phyloP scores from a whole-genome alignment of 1,284 basidiomycete genomes.

The Microbotryomycetes sp. region DNA sequence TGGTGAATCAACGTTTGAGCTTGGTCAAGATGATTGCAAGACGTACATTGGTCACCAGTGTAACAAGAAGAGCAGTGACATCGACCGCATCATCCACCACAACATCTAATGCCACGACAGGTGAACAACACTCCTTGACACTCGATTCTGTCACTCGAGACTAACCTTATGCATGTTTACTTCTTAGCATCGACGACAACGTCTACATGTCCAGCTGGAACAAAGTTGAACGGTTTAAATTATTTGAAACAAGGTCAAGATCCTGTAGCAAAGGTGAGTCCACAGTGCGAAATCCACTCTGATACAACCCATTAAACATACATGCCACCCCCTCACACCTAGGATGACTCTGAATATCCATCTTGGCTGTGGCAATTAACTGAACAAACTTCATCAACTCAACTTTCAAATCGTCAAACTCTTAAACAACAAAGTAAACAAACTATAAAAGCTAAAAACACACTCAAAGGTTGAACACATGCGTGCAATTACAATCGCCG shows the following conservation, averaged over 20 bases:
- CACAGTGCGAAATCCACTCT: no score
- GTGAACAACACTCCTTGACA: no score
- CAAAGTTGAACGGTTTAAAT: constrained; percentile 22
- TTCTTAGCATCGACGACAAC: no score
- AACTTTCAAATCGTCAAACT: background rate
- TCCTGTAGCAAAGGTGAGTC: constrained; percentile 15
- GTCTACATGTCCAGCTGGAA: constrained; percentile 28
- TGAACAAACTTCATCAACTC: background rate
- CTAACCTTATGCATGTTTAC: no score
- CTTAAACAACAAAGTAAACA: constrained; percentile 7
- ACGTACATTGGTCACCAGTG: no score
- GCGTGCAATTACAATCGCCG: no score
- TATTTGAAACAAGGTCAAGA: constrained; percentile 27
- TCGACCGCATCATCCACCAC: no score
- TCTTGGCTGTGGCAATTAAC: constrained; percentile 23
- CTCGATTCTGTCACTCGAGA: no score
- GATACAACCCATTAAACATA: background rate
- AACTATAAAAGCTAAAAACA: constrained; percentile 27
- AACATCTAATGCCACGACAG: no score
- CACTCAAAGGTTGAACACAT: constrained; percentile 8
- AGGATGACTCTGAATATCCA: constrained; percentile 27
- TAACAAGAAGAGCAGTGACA: no score
- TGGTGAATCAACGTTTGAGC: no score
- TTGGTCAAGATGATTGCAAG: no score
- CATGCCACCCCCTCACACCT: background rate